Base-by-base conservation (phyloP, 345 rosid genomes). In the Cardamine chenopodiifolia region DNA sequence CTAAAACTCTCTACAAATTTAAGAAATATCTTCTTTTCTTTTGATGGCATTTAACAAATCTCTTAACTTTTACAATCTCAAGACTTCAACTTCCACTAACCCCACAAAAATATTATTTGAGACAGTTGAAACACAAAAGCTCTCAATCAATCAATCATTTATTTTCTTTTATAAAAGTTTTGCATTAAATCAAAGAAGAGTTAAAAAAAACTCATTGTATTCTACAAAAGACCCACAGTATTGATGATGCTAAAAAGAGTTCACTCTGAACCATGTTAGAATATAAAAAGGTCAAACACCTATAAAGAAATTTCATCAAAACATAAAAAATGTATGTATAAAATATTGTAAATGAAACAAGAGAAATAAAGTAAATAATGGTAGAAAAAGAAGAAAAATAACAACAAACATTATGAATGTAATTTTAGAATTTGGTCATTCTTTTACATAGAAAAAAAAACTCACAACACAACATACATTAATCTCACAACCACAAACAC, bases 391-490 rank as follows among this genome's bases (percentile, higher is more conserved):
- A 34, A 32, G 0, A 48, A 57, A 49, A 65, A 54, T 20, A n/a
- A 42, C 45, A 63, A 73, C 47, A 63, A 28, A 63, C 64, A 63
- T 9, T 12, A 34, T 10, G 37, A 4, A 15, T 26, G 29, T 25
- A 71, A 52, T 48, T 5, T 20, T 7, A 48, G 59, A 59, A 22
- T 6, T 5, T 5, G 5, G 25, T 61, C 12, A 60, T 34, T 50
- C n/a, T 50, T 72, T 48, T 60, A 71, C 68, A 72, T 52, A 40
- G 22, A 18, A 61, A 49, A 42, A 45, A 10, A 63, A 53, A 53
- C n/a, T n/a, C 71, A 65, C 40, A 74, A 64, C 39, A 73, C 63
- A 50, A 37, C 48, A 52, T 26, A 73, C 65, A 22, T 11, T 42
- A 64, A 55, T 29, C 34, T 45, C 56, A 31, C 35, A 29, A 63